Base-by-base conservation (phyloP, 257 asterid species). In the Haberlea rhodopensis region DNA sequence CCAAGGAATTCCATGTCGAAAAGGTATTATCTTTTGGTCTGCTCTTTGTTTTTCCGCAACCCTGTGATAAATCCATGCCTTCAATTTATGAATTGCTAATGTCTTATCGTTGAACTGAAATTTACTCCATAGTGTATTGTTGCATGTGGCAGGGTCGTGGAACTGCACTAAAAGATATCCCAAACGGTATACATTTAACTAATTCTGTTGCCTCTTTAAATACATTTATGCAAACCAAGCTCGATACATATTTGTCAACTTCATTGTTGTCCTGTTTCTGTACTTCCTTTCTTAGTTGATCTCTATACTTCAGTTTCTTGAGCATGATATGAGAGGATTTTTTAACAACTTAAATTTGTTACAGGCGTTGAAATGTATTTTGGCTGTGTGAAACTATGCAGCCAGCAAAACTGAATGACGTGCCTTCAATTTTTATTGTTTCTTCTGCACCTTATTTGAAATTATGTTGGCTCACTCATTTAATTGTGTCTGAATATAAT, bases 91-190 rank as follows among this genome's bases (percentile, higher is more conserved):
- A 22, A 56, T 23, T 37, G 8, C 60, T 48, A 43, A 29, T 43
- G 7, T 15, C 51, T 37, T 71, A 22, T 43, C 31, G n/a, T 54
- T 69, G 69, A 49, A 34, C 4, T 16, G 51, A 43, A 64, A 64
- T 49, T 66, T 49, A 49, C 76, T 13, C 46, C 62, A 10, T 72
- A 56, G 20, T 40, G 4, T 2, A 5, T 5, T 25, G 2, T 53
- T 67, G 16, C 72, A 56, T 77, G 40, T 58, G 57, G 72, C 87
- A 94, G 97, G 99, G 99, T 51, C 89, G 83, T 79, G 99, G 99
- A 79, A 86, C 90, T 79, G 88, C 95, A 24, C 79, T 94, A 53
- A 94, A 94, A 81, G 96, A 90, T 76, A 90, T 94, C 37, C 99
- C 95, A 28, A 90, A 94, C 69, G 99, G 99, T 94, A 15, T 53